A percentile compares a stretch with the other conserved stretches of the same genome.
These are phyloP conservation scores for Capsella bursapastoris DNA, from an alignment of 345 rosid genomes.

Conservation along the genomic window DNA sequence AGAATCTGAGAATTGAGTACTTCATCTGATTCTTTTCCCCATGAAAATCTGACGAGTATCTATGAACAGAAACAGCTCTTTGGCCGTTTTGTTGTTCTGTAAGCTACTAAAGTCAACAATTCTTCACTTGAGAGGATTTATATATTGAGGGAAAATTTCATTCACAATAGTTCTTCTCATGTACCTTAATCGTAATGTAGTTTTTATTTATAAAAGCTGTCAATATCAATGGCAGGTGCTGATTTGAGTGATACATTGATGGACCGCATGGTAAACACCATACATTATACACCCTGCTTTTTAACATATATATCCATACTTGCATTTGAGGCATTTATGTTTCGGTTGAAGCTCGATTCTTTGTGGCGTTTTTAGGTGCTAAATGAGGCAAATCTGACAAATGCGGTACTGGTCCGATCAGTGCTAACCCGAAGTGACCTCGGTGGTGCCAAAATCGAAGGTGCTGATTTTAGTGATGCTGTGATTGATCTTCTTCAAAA, in stretches of 20 bases:
- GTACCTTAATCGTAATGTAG: background rate
- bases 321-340: background rate
- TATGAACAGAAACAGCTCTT: background rate
- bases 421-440: constrained; percentile 95
- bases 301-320: background rate
- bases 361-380: constrained; percentile 56
- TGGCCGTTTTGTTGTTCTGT: background rate
- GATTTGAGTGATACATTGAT: constrained; percentile 97
- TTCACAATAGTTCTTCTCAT: background rate
- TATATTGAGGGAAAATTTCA: background rate
- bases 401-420: constrained; percentile 79
- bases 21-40: background rate
- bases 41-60: background rate
- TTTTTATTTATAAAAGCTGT: constrained; percentile 18
- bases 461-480: constrained; percentile 98
- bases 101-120: background rate
- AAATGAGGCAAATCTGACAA: constrained; percentile 85
- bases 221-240: constrained; percentile 63
- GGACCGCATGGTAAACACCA: constrained; percentile 86
- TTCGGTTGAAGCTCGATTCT: background rate
- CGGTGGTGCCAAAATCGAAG: constrained; percentile 85
- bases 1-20: background rate
- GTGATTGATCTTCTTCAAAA: constrained; percentile 88
- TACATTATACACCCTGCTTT: background rate
- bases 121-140: background rate